Base-by-base conservation (phyloP, 768 basidiomycete genomes). In the Leccinum truebloodii region DNA sequence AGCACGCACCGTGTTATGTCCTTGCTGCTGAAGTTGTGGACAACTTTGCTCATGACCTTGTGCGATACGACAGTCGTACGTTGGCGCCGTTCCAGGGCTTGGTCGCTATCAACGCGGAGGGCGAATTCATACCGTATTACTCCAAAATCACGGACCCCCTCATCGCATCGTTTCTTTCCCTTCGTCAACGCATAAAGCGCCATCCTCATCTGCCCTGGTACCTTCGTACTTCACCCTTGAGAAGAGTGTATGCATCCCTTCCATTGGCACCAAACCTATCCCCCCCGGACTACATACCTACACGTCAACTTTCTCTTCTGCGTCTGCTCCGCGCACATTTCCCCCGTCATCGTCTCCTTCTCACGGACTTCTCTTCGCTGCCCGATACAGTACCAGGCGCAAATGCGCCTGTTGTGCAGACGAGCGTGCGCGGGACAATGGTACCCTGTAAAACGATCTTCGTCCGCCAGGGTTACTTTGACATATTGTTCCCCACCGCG, bases 11-110 rank as follows among this genome's bases (percentile, higher is more conserved):
- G 41, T 98, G 96, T 75, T 98, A 90, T 73, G 88, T 99, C 67
- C 73, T 99, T 24, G 95, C 94, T 2, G 84, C 98, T 80, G 97
- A 99, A 78, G 97, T 99, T 35, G 83, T 97, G 90, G 96, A 98
- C 75, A 99, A 99, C 74, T 96, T 98, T 67, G 89, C 94, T 1
- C 96, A 98, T 71, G 97, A 99, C 70, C 82, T 96, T 67, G 82
- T 99, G 46, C 90, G 96, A 35, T 98, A 98, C 69, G 89, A 95
- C 70, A 76, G 90, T 50, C 77, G 81, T 28, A 92, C 90, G 2
- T 79, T 94, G 60, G 78, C 87, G 66, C 95, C 97, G 0, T 85
- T 89, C 52, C 95, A 99, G 72, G 92, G 87, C 24, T 65, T 92
- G 14, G 87, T 98, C 18, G 83, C 88, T 13, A 80, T 97, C 63